These are phyloP conservation scores for Geotrichum aggregatum DNA, from an alignment of 1,139 yeast species.

Conservation along the genomic window DNA sequence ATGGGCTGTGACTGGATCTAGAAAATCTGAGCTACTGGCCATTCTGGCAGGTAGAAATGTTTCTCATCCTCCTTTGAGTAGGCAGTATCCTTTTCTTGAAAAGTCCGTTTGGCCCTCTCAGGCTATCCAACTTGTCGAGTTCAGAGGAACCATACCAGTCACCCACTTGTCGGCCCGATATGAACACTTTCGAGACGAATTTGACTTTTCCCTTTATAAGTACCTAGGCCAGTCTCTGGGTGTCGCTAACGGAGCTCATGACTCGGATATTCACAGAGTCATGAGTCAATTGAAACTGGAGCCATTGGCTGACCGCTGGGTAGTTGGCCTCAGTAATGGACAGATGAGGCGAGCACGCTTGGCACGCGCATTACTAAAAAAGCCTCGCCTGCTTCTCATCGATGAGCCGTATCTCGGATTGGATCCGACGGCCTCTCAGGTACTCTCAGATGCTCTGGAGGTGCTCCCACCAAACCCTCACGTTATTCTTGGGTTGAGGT, in stretches of 20 bases:
- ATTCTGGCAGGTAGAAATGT: conserved; percentile 47
- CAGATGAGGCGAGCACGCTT: conserved; percentile 86
- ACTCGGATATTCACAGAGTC: conserved; percentile 39
- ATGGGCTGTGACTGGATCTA: conserved; percentile 53
- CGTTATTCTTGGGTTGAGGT: conserved; percentile 68
- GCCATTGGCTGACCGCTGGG: conserved; percentile 65
- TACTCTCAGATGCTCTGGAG: conserved; percentile 53
- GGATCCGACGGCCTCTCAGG: conserved; percentile 66
- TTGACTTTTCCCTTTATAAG: conserved; percentile 67
- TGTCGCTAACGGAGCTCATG: conserved; percentile 24
- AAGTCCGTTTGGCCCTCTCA: conserved; percentile 45
- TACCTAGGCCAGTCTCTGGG: conserved; percentile 47
- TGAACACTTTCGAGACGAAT: conserved; percentile 77
- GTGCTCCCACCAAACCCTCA: conserved; percentile 41
- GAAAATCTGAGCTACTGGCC: conserved; percentile 44
- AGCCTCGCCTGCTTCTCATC: conserved; percentile 63
- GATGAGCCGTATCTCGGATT: conserved; percentile 93
- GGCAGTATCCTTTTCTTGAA: conserved; percentile 54
- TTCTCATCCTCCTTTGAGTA: conserved; percentile 50
- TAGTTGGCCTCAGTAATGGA: conserved; percentile 86
- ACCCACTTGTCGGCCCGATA: conserved; percentile 86
- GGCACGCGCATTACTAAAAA: conserved; percentile 63
- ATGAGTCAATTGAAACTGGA: conserved; percentile 52
- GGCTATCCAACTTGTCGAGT: conserved; percentile 54
- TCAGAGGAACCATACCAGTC: conserved; percentile 54